Conservation (phyloP, 768 basidiomycete genomes). For the Asterophora lycoperdoides region DNA sequence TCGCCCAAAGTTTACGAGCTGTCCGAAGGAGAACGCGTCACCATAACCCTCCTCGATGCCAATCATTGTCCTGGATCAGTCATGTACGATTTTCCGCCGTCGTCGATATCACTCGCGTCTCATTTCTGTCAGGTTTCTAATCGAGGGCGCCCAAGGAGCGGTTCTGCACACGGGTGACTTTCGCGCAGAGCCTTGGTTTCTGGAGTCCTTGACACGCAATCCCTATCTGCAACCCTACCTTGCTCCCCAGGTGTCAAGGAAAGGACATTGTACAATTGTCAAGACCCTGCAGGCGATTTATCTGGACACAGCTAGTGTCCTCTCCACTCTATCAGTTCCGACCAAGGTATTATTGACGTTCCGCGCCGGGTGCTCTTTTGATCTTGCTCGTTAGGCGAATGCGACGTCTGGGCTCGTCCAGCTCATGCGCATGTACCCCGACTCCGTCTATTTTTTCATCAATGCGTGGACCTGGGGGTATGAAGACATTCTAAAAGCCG, state of each 20-base stretch:
- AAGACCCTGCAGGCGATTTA: conserved; percentile 72
- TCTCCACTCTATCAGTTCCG: conserved; percentile 47
- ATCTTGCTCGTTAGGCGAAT: conserved; percentile 40
- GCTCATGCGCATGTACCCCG: conserved; percentile 66
- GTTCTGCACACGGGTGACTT: conserved; percentile 94
- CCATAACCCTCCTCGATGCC: conserved; percentile 79
- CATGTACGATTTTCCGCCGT: conserved; percentile 50
- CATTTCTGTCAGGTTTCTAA: conserved; percentile 61
- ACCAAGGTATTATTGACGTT: conserved; percentile 44
- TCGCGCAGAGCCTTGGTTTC: conserved; percentile 79
- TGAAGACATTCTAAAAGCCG: conserved; percentile 80
- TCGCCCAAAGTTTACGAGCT: conserved; percentile 61
- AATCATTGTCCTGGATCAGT: conserved; percentile 95
- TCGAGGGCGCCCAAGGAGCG: conserved; percentile 64
- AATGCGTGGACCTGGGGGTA: conserved; percentile 98
- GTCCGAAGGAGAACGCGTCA: conserved; percentile 52
- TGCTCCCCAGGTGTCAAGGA: conserved; percentile 19
- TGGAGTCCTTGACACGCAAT: conserved; percentile 64
- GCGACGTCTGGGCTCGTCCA: conserved; percentile 65
- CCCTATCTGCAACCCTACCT: conserved; percentile 73
- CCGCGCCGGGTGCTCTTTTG: no score
- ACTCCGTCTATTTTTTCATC: conserved; percentile 74
- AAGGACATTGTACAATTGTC: conserved; percentile 15
- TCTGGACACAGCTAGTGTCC: conserved; percentile 74
- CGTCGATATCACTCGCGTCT: background rate